phyloP scores from a whole-genome alignment of 106 monocot species.

The Acorus calamus region DNA sequence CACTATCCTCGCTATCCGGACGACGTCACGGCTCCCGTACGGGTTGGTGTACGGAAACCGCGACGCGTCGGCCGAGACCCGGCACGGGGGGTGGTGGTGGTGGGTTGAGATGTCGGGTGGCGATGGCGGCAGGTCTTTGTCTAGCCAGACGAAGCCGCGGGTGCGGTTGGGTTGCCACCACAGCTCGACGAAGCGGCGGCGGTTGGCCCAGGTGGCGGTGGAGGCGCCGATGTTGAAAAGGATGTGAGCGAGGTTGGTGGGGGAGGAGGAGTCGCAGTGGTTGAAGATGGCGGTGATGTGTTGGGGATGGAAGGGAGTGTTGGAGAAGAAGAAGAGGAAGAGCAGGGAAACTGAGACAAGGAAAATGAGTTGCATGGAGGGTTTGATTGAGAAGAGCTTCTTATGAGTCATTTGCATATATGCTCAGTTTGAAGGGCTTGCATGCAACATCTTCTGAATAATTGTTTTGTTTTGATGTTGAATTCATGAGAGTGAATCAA shows the following conservation, averaged over 20 bases:
- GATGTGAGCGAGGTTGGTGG: not conserved
- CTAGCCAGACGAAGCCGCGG: constrained; percentile 15
- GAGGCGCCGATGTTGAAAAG: constrained; percentile 5
- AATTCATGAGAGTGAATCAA: no score
- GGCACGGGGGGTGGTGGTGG: not conserved
- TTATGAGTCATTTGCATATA: no score
- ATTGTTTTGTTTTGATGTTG: no score
- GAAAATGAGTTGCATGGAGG: no score
- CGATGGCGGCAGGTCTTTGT: not conserved
- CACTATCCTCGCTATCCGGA: constrained; percentile 3
- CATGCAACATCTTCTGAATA: no score
- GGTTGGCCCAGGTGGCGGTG: not conserved
- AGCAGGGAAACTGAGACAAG: no score
- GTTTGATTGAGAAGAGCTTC: no score
- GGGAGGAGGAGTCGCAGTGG: no score
- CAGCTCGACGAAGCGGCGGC: constrained; percentile 1
- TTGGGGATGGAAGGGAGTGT: no score
- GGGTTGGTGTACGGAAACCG: not conserved
- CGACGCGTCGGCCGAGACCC: not conserved
- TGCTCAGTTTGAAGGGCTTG: no score
- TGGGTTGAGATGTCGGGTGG: not conserved
- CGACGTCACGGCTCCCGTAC: not conserved
- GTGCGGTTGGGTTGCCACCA: constrained; percentile 15
- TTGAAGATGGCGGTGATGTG: no score
- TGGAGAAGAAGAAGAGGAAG: no score